These are phyloP conservation scores for Penicillium fimorum DNA, from an alignment of 495 filamentous ascomycete genomes.

Conservation along the genomic window DNA sequence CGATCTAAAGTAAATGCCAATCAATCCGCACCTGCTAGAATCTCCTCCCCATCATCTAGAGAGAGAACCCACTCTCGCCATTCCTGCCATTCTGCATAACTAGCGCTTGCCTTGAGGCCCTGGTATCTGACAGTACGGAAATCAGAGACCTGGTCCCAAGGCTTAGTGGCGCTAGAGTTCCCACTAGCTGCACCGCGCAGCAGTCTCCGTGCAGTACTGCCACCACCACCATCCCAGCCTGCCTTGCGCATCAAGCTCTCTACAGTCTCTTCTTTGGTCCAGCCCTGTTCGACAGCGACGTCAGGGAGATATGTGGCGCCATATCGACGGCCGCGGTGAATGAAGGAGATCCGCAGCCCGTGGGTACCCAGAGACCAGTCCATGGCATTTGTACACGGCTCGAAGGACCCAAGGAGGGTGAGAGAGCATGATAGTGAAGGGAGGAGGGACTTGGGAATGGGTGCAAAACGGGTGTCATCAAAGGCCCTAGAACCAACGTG, in stretches of 20 bases:
- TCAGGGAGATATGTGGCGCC: conserved; percentile 87
- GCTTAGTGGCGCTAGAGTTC: conserved; percentile 24
- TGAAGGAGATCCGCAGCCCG: conserved; percentile 76
- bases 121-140: conserved; percentile 78
- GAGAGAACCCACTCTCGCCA: conserved; percentile 73
- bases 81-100: conserved; percentile 68
- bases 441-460: conserved; percentile 67
- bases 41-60: conserved; percentile 36
- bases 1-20: neutral
- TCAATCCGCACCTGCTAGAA: conserved; percentile 16
- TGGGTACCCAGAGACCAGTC: conserved; percentile 87
- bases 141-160: conserved; percentile 70
- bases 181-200: conserved; percentile 28
- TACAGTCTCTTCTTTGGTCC: conserved; percentile 91
- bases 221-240: conserved; percentile 61
- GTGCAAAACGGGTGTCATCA: conserved; percentile 80
- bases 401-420: conserved; percentile 75
- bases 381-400: conserved; percentile 66
- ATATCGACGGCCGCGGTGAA: conserved; percentile 59
- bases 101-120: conserved; percentile 67
- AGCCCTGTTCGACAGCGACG: conserved; percentile 87
- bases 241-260: conserved; percentile 92
- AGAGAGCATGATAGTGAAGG: conserved; percentile 66
- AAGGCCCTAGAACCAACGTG: conserved; percentile 58
- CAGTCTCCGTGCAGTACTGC: conserved; percentile 51